Base-by-base conservation (phyloP, 139 green algal genomes). In the Tetradesmus obliquus region DNA sequence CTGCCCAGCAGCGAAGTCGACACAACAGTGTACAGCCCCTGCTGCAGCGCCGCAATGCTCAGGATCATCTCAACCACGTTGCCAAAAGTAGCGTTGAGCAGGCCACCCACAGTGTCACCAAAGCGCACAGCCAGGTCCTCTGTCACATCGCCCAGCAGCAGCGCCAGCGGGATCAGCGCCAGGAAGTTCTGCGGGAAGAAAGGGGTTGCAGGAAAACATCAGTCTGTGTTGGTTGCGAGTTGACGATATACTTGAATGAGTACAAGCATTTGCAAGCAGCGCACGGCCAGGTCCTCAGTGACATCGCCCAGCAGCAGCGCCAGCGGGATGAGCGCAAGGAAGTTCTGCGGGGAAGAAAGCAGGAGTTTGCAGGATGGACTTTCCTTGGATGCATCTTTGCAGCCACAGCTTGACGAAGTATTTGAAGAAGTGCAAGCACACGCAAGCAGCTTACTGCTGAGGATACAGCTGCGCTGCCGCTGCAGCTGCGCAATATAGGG, bases 61-160 rank as follows among this genome's bases (percentile, higher is more conserved):
- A 99, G 92, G 89, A 99, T 99, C 89, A 99, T 93, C 94, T 99
- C 98, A 71, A 98, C 97, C 8, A 98, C 95, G 83, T 99, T 99
- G 81, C 98, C 97, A 92, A 99, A 99, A 4, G 97, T 99, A 12
- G 97, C 97, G 92, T 99, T 99, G 9, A 94, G 88, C 4, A 94
- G 76, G 60, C 96, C 96, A 32, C 96, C 96, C 13, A 96, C 91
- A 17, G 92, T 95, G 62, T 97, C 93, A 1, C 96, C 96, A 86
- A 98, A 97, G 1, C 97, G 92, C 45, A 98, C 85, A 0, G 97
- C 97, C 72, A 99, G 93, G 79, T 99, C 97, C 93, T 99, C 97
- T 1, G 97, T 99, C 32, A 98, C 91, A 90, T 98, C 96, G 0
- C 97, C 97, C 83, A 99, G 95, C 87, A 99, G 93, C 19, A 99